Conservation (phyloP, 148 eudicot genomes). For the Cornus suecica region DNA sequence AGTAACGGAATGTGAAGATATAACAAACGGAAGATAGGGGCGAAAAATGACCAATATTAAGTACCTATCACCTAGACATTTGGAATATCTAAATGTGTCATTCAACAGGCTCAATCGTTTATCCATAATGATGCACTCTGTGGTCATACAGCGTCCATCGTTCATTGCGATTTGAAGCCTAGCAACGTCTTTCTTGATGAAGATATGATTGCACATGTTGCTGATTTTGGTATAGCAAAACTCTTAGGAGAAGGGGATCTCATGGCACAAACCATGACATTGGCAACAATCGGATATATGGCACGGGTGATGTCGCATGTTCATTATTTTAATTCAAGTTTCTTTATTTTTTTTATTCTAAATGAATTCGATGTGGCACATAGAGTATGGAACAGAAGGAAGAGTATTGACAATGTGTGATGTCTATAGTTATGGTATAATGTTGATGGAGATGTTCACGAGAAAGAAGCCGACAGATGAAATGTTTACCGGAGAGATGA, state of each 20-base stretch:
- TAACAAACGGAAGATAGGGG: too few species aligned
- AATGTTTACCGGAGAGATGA: slow-evolving; percentile 19
- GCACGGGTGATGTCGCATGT: slow-evolving; percentile 23
- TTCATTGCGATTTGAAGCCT: slow-evolving; percentile 37
- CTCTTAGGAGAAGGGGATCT: slow-evolving; percentile 20
- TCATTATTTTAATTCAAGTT: background rate
- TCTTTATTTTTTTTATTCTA: background rate
- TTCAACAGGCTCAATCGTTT: slow-evolving; percentile 27
- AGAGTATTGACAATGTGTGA: slow-evolving; percentile 16
- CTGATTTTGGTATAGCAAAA: slow-evolving; percentile 32
- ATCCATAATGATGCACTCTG: slow-evolving; percentile 22
- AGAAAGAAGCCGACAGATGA: slow-evolving; percentile 21
- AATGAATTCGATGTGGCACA: background rate
- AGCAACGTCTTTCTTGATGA: slow-evolving; percentile 31
- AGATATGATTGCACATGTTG: slow-evolving; percentile 27
- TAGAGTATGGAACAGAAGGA: slow-evolving; percentile 29
- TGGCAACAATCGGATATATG: slow-evolving; percentile 37
- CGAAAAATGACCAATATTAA: too few species aligned
- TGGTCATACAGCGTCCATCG: slow-evolving; percentile 15
- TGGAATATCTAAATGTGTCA: slow-evolving; percentile 19
- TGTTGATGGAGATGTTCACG: slow-evolving; percentile 23
- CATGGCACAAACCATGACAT: slow-evolving; percentile 20
- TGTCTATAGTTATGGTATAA: slow-evolving; percentile 26
- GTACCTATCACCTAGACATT: too few species aligned
- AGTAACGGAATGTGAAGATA: too few species aligned